Evolutionary conservation across 495 filamentous ascomycete genomes (phyloP), one percentile per base, ranked within the genome.

Genomic region (Cercophora newfieldiana): DNA sequence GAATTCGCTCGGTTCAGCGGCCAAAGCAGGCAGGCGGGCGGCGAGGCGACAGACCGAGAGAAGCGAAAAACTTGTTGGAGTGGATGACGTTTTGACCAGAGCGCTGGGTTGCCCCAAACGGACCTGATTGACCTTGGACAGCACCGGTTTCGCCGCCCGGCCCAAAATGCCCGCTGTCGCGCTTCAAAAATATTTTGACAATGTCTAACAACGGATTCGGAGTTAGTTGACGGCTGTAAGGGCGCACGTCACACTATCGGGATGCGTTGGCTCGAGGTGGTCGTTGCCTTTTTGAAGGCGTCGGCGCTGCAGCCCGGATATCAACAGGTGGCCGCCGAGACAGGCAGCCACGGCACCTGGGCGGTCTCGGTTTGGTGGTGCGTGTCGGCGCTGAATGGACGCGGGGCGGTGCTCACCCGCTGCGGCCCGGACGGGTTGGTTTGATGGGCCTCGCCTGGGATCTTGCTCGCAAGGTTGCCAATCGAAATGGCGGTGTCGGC

Each of bases 1-100:
- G 58, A 44, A 16, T 30, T 29, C 49, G 30, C 28, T 63, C 61
- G 29, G 29, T 54, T 48, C 33, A n/a, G 33, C 58, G 58, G 31
- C 31, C 58, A 60, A 60, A 33, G 31, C 21, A 60, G 58, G 58
- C 33, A 48, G 18, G 58, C 54, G 47, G 37, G 26, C 59, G 29
- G 30, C 26, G 37, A 21, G 44, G 48, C 4, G 59, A 18, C 25
- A 25, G 25, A 22, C 24, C 47, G 59, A 29, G 25, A 28, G 24
- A 44, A 29, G 47, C 26, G 31, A 55, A 63, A 63, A 63, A 63
- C 29, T 63, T 63, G 61, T 63, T 63, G 61, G 61, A 54, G 8
- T 60, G 58, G 50, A 63, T 63, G 61, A 63, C 61, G 61, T 54
- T 63, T n/a, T 25, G 60, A 26, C 49, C n/a, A 16, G 19, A 49